Conservation (phyloP, 148 eudicot genomes). For the Chenopodium formosanum region DNA sequence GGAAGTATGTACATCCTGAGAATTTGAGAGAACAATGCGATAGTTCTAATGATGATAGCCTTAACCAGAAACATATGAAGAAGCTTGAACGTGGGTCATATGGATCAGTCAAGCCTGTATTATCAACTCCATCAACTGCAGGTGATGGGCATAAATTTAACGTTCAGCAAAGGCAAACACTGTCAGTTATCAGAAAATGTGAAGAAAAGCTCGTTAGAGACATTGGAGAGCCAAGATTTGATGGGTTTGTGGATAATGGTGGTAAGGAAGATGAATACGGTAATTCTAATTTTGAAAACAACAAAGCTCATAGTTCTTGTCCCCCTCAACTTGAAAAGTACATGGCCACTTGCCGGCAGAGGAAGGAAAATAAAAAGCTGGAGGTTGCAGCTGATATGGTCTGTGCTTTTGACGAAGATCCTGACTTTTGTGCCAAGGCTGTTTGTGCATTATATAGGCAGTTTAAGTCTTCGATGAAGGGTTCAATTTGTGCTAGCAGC, state of each 20-base stretch:
- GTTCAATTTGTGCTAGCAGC: slow-evolving; percentile 4
- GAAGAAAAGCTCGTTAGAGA: not conserved
- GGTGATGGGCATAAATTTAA: not conserved
- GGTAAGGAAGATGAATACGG: not conserved
- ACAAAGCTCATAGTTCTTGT: not conserved
- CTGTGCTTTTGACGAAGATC: slow-evolving; percentile 6
- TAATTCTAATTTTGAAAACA: not conserved
- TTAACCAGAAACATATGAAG: not conserved
- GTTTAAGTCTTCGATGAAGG: not conserved
- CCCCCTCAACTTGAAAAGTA: slow-evolving; percentile 7
- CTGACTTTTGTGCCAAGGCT: slow-evolving; percentile 23
- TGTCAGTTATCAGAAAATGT: slow-evolving; percentile 15
- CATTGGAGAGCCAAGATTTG: not conserved
- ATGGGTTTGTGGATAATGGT: not conserved
- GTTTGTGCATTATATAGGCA: slow-evolving; percentile 18
- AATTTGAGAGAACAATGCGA: not conserved
- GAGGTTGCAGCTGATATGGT: slow-evolving; percentile 8
- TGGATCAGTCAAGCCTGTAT: slow-evolving; percentile 13
- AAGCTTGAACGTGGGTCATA: slow-evolving; percentile 1
- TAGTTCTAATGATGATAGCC: too few species aligned
- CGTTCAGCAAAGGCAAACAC: not conserved
- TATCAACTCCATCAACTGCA: not conserved
- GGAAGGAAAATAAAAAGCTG: not conserved
- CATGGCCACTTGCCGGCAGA: not conserved
- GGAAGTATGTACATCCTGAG: not conserved